Evolutionary conservation across 352 stramenopile species (phyloP), one percentile per base, ranked within the genome.

Genomic region (Pythium sp.): DNA sequence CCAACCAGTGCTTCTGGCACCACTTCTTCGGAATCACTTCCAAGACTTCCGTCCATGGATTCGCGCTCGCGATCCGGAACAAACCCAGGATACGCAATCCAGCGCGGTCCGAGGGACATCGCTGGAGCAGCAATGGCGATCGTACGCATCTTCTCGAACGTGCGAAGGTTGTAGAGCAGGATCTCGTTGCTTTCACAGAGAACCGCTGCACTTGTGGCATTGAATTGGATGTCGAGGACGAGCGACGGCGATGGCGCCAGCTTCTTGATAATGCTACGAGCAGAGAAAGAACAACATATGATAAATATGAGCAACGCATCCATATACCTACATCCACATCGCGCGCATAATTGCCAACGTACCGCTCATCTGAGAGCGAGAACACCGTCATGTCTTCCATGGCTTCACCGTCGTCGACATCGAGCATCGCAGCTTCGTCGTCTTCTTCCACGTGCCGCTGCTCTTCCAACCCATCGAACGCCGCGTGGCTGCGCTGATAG

Each of bases 181-280:
- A 93, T 82, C 75, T 91, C 83, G 47, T 81, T 72, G 15, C 71
- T 84, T 68, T 93, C 86, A 47, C 84, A 92, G 5, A 92, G 77
- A 22, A 93, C 74, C 3, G 86, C 83, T 3, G 82, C 81, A 8
- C 69, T 80, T 2, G 72, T 72, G 20, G 67, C 65, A 32, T 92
- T 89, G 53, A 89, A 85, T 61, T 92, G 83, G 11, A 92, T 61
- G 67, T 93, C 85, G 67, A 91, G 67, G 38, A 93, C 82, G 3
- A 86, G 73, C 8, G 85, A 91, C 26, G 80, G 81, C 26, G 85
- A 82, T 24, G 83, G 78, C 2, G 81, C 78, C 24, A 93, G 70
- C 26, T 65, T 64, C 54, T 82, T 79, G 58, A 89, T 69, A 56
- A 93, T 76, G 0, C 76, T 82, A 63, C 55, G 76, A 24, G 28